Conservation (phyloP, 2,329 filamentous ascomycete species). For the Fusarium newnesense region DNA sequence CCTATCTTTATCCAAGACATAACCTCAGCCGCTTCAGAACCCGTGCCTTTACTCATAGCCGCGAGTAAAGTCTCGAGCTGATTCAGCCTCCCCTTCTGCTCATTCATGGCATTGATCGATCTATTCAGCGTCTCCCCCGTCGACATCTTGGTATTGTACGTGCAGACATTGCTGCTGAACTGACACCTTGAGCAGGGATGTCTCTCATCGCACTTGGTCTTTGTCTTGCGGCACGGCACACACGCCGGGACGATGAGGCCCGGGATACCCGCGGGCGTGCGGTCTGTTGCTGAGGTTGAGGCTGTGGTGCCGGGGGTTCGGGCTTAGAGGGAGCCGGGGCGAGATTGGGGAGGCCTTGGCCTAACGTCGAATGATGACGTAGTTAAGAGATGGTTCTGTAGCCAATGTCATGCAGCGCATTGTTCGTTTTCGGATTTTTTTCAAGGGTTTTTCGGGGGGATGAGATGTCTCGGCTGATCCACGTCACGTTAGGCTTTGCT, state of each 20-base stretch:
- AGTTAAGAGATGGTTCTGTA: neutral
- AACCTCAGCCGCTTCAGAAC: constrained; percentile 19
- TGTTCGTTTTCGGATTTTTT: neutral
- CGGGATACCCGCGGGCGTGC: neutral
- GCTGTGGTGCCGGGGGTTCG: neutral
- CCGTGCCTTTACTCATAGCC: constrained; percentile 8
- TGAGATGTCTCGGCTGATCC: neutral
- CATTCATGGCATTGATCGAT: constrained; percentile 7
- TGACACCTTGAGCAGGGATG: constrained; percentile 8
- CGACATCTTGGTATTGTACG: constrained; percentile 12
- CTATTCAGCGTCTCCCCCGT: constrained; percentile 21
- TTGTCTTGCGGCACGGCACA: constrained; percentile 17
- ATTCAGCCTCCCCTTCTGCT: constrained; percentile 15
- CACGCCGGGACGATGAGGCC: constrained; percentile 4
- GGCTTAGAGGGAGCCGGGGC: constrained; percentile 5
- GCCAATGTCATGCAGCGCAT: neutral
- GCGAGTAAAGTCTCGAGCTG: constrained; percentile 24
- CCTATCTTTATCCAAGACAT: constrained; percentile 27
- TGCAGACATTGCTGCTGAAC: neutral
- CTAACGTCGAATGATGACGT: constrained; percentile 16
- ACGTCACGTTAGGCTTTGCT: neutral
- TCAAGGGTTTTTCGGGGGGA: neutral
- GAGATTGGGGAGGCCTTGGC: constrained; percentile 4
- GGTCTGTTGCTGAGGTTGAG: neutral
- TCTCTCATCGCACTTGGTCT: constrained; percentile 22